These are phyloP conservation scores for Cardamine occulta DNA, from an alignment of 345 rosid genomes.

Conservation along the genomic window DNA sequence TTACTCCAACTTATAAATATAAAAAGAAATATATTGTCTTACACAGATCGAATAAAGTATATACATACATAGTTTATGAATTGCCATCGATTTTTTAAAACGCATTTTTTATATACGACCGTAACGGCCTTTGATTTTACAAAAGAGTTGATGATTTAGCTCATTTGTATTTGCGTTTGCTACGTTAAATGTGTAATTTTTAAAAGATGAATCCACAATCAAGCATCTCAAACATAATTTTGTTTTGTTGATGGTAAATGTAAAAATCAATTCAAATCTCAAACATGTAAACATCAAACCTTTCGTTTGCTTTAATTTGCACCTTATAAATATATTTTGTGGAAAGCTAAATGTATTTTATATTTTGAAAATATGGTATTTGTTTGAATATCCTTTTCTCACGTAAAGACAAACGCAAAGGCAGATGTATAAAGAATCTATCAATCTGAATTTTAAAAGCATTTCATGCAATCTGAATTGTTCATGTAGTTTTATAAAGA, in stretches of 20 bases:
- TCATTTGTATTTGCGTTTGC: neutral
- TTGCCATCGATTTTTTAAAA: neutral
- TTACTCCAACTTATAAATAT: neutral
- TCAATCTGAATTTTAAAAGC: neutral
- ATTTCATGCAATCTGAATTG: neutral
- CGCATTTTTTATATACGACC: neutral
- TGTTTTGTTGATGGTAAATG: neutral
- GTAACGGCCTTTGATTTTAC: neutral
- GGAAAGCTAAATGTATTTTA: neutral
- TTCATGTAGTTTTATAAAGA: constrained; percentile 18
- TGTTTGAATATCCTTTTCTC: neutral
- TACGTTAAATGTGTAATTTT: neutral
- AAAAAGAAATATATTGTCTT: neutral
- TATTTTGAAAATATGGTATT: neutral
- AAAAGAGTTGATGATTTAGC: neutral
- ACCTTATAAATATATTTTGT: neutral
- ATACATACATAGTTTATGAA: neutral
- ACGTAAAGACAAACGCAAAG: neutral
- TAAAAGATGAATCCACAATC: neutral
- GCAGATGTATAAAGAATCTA: neutral
- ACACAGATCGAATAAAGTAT: neutral
- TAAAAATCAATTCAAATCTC: no score
- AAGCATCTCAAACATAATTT: neutral
- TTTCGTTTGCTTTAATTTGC: neutral
- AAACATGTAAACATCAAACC: neutral